Conservation (phyloP, 352 stramenopile species). For the Phytophthora hybrid region DNA sequence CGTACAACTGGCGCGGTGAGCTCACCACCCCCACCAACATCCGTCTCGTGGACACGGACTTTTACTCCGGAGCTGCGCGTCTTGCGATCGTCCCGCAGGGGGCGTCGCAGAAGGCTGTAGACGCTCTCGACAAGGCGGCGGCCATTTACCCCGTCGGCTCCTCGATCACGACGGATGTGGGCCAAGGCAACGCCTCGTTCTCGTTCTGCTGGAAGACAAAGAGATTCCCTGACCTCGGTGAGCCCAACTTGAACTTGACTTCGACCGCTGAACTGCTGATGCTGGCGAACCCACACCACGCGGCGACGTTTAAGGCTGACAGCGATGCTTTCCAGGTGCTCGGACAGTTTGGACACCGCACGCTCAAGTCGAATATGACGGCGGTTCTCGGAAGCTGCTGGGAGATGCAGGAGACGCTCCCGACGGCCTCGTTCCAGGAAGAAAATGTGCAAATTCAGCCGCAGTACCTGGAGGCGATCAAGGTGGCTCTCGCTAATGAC, state of each 20-base stretch:
- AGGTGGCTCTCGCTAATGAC: conserved; percentile 65
- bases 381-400: conserved; percentile 70
- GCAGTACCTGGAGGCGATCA: conserved; percentile 58
- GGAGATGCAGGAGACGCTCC: conserved; percentile 67
- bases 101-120: conserved; percentile 26
- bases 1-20: conserved; percentile 73
- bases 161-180: conserved; percentile 50
- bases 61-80: conserved; percentile 68
- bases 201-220: conserved; percentile 75
- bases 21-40: conserved; percentile 79
- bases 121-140: conserved; percentile 60
- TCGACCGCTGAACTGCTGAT: conserved; percentile 59
- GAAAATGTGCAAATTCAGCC: conserved; percentile 41
- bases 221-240: conserved; percentile 41
- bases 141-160: conserved; percentile 62
- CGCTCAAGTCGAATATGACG: conserved; percentile 86
- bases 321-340: conserved; percentile 54
- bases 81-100: conserved; percentile 66
- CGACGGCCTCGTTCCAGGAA: conserved; percentile 58
- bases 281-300: conserved; percentile 82
- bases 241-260: conserved; percentile 25
- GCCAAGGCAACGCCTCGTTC: conserved; percentile 36
- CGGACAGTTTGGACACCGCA: conserved; percentile 63
- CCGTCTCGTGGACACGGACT: conserved; percentile 68
- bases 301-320: conserved; percentile 48